Percentiles rank a stretch among this genome's conserved stretches.
These are phyloP conservation scores for Elongisporangium prolatum DNA, from an alignment of 352 stramenopile genomes.

Conservation along the genomic window DNA sequence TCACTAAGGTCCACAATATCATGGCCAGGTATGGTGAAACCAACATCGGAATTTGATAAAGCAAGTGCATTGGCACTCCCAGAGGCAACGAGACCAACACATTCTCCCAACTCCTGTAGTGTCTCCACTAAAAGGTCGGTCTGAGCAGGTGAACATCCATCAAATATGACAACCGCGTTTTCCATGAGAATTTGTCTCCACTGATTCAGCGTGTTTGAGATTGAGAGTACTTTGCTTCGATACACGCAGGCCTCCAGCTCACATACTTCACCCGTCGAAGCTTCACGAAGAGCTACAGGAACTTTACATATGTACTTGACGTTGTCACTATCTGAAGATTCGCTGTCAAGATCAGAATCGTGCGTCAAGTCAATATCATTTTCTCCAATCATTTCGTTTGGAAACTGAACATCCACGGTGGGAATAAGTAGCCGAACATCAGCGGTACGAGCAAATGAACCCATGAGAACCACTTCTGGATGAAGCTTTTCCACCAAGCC, in stretches of 20 bases:
- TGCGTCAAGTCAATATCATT: slow-evolving; percentile 9
- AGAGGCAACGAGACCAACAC: slow-evolving; percentile 37
- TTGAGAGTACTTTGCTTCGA: slow-evolving; percentile 31
- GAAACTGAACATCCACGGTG: slow-evolving; percentile 12
- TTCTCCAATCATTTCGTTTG: slow-evolving; percentile 4
- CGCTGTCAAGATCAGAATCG: slow-evolving; percentile 5
- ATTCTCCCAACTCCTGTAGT: slow-evolving; percentile 46
- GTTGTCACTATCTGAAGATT: slow-evolving; percentile 12
- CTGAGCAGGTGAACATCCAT: slow-evolving; percentile 31
- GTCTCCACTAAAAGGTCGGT: slow-evolving; percentile 48
- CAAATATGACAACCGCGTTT: slow-evolving; percentile 39
- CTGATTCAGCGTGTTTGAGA: slow-evolving; percentile 46
- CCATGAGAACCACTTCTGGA: slow-evolving; percentile 43
- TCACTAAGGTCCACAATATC: slow-evolving; percentile 46
- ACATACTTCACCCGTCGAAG: slow-evolving; percentile 24
- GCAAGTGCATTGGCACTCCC: slow-evolving; percentile 40
- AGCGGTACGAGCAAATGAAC: slow-evolving; percentile 28
- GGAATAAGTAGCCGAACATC: slow-evolving; percentile 37
- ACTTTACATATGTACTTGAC: slow-evolving; percentile 27
- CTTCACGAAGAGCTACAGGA: slow-evolving; percentile 29
- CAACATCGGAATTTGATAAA: slow-evolving; percentile 38
- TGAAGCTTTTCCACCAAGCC: slow-evolving; percentile 49
- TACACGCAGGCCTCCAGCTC: slow-evolving; percentile 33
- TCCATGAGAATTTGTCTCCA: slow-evolving; percentile 41
- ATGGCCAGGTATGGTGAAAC: slow-evolving; percentile 35